These are phyloP conservation scores for Aphanomyces astaci DNA, from an alignment of 352 stramenopile species.

Conservation along the genomic window DNA sequence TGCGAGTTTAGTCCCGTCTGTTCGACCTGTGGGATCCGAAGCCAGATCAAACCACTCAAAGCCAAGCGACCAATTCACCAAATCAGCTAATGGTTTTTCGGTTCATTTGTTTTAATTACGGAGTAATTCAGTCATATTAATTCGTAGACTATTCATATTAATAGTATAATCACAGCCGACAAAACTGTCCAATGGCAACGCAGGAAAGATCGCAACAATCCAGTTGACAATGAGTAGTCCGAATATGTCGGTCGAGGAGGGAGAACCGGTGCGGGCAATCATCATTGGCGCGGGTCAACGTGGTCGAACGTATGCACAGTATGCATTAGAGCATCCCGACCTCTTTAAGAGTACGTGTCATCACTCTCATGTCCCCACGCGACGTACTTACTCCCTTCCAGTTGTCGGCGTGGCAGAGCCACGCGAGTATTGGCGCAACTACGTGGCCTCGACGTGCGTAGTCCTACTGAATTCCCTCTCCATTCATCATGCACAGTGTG, in stretches of 20 bases:
- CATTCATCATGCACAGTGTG: no score
- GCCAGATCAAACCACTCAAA: slow-evolving; percentile 66
- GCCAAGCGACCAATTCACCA: slow-evolving; percentile 25
- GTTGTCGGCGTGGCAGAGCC: slow-evolving; percentile 25
- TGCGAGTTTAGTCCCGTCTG: slow-evolving; percentile 82
- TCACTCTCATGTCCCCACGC: not conserved
- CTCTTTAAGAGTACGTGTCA: slow-evolving; percentile 14
- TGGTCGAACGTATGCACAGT: slow-evolving; percentile 24
- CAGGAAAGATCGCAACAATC: no score
- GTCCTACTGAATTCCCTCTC: not conserved
- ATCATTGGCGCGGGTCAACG: slow-evolving; percentile 23
- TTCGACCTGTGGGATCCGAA: slow-evolving; percentile 81
- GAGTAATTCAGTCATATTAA: no score
- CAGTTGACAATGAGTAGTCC: no score
- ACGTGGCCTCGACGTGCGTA: slow-evolving; percentile 3
- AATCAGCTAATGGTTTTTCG: no score
- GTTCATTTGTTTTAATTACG: no score
- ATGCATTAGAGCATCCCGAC: slow-evolving; percentile 24
- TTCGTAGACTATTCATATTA: no score
- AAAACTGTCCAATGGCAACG: no score
- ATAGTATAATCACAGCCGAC: no score
- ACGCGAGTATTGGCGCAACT: slow-evolving; percentile 13
- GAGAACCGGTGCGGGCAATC: slow-evolving; percentile 5
- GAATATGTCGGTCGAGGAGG: no score
- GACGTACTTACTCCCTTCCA: not conserved